phyloP scores from a whole-genome alignment of 495 filamentous ascomycete species.

The Aspergillus indologenus region DNA sequence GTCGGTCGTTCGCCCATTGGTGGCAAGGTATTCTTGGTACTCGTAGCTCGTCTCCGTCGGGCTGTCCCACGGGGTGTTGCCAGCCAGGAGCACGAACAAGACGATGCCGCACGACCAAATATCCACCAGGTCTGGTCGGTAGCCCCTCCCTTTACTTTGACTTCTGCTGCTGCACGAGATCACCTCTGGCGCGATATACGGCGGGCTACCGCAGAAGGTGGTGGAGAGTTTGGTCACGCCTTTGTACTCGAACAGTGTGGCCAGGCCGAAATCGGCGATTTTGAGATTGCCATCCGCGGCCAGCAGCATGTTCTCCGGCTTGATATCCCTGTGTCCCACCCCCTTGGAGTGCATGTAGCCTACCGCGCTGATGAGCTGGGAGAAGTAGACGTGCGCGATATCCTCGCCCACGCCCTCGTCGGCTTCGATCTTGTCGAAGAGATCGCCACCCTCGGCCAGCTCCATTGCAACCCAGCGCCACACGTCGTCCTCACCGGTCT shows the following conservation, averaged over 20 bases:
- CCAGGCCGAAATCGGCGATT: slow-evolving; percentile 94
- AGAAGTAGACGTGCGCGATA: slow-evolving; percentile 94
- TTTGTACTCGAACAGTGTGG: slow-evolving; percentile 87
- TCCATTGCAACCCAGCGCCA: slow-evolving; percentile 99
- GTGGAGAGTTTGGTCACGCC: slow-evolving; percentile 72
- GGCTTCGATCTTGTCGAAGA: slow-evolving; percentile 99
- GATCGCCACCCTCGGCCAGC: slow-evolving; percentile 88
- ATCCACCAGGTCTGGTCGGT: slow-evolving; percentile 79
- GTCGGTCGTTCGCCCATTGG: slow-evolving; percentile 74
- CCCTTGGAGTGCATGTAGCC: slow-evolving; percentile 93
- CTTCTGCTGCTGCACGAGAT: slow-evolving; percentile 48
- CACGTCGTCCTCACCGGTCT: slow-evolving; percentile 76
- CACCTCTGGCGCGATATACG: slow-evolving; percentile 97
- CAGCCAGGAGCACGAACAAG: slow-evolving; percentile 88
- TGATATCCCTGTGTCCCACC: slow-evolving; percentile 85
- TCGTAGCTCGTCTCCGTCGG: slow-evolving; percentile 78
- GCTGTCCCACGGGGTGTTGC: slow-evolving; percentile 98
- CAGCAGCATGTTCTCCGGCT: slow-evolving; percentile 85
- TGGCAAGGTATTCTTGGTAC: slow-evolving; percentile 78
- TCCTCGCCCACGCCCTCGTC: slow-evolving; percentile 90
- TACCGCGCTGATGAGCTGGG: slow-evolving; percentile 84
- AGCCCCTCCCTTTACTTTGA: slow-evolving; percentile 58
- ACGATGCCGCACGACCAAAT: slow-evolving; percentile 98
- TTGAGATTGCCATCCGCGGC: slow-evolving; percentile 85
- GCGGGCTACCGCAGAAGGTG: slow-evolving; percentile 93